phyloP scores from a whole-genome alignment of 164 flowering plant genomes.

The Santalum album region DNA sequence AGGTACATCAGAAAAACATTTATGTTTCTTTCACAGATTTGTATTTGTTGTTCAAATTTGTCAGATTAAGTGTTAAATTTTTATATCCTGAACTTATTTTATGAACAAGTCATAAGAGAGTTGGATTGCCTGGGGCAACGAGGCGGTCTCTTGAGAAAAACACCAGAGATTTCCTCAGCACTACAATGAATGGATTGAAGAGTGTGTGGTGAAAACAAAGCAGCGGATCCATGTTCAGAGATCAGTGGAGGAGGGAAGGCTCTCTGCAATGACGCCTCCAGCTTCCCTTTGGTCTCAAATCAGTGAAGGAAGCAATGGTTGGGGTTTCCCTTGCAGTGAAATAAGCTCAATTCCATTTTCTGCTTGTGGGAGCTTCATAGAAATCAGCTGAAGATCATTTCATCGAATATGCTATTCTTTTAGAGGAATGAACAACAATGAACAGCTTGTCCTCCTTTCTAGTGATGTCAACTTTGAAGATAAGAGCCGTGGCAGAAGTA shows the following conservation, averaged over 20 bases:
- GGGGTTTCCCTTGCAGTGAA: conserved; percentile 12
- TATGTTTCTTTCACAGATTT: too few relatives aligned
- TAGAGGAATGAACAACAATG: conserved; percentile 34
- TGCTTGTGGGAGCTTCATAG: conserved; percentile 22
- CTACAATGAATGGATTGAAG: conserved; percentile 81
- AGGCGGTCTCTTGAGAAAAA: conserved; percentile 51
- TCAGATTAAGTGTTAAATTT: too few relatives aligned
- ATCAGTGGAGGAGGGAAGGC: conserved; percentile 44
- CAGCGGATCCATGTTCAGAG: conserved; percentile 91
- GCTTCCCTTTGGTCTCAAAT: conserved; percentile 41
- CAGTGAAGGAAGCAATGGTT: conserved; percentile 24
- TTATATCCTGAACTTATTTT: not conserved
- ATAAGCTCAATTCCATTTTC: conserved; percentile 26
- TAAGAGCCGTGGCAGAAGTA: conserved; percentile 97
- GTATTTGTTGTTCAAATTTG: too few relatives aligned
- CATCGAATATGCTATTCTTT: conserved; percentile 64
- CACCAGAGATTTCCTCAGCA: conserved; percentile 39
- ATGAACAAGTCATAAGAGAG: conserved; percentile 58
- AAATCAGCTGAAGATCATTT: conserved; percentile 68
- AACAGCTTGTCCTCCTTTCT: conserved; percentile 60
- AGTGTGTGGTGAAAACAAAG: conserved; percentile 49
- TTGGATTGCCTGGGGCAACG: conserved; percentile 52
- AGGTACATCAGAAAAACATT: conserved; percentile 33
- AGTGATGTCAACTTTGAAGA: conserved; percentile 57
- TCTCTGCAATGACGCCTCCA: conserved; percentile 71